Conservation (phyloP, 352 stramenopile species). For the Globisporangium splendens region DNA sequence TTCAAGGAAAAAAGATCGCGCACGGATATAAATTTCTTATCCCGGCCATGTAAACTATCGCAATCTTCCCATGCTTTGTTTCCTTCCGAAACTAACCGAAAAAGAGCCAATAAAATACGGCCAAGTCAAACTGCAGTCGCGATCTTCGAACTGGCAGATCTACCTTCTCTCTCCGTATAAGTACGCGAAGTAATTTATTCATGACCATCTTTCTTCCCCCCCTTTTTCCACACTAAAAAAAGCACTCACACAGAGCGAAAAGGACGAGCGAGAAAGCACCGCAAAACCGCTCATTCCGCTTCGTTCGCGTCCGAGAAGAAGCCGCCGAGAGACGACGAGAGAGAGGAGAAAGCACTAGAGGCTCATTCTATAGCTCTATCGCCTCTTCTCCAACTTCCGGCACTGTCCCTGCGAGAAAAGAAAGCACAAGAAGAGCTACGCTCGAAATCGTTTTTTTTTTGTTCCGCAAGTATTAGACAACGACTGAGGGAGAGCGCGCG, state of each 20-base stretch:
- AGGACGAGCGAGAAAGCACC: neutral
- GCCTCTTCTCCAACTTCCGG: neutral
- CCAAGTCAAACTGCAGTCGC: neutral
- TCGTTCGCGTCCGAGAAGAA: constrained; percentile 6
- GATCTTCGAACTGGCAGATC: neutral
- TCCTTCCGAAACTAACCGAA: neutral
- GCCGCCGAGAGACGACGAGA: neutral
- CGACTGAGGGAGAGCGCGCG: neutral
- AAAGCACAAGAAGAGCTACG: neutral
- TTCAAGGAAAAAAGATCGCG: no score
- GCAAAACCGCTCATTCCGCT: constrained; percentile 5
- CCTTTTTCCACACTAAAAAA: constrained; percentile 5
- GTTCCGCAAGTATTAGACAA: no score
- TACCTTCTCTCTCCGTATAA: neutral
- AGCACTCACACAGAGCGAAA: neutral
- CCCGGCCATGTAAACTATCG: neutral
- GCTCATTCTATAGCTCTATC: constrained; percentile 4
- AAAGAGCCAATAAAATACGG: neutral
- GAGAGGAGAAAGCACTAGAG: neutral
- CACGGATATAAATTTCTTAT: neutral
- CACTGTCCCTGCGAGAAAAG: no score
- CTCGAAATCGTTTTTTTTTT: neutral
- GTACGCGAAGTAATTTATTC: constrained; percentile 7
- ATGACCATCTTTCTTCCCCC: neutral
- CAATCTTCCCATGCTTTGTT: neutral